Conservation (phyloP, 2,329 filamentous ascomycete genomes). For the Fusarium sublunatum region DNA sequence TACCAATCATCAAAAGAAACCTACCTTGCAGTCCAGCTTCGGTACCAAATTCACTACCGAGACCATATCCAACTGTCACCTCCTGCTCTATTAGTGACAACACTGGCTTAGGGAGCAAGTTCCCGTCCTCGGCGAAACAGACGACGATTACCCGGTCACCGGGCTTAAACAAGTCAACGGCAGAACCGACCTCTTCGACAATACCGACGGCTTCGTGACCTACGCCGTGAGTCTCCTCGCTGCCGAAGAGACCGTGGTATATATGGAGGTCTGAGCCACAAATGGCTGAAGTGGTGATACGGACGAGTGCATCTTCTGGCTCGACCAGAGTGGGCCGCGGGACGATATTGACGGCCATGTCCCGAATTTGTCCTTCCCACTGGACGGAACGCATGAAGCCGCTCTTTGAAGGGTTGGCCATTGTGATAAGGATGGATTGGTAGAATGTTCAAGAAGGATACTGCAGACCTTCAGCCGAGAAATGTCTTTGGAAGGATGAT, state of each 20-base stretch:
- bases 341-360: conserved; percentile 24
- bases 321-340: conserved; percentile 3
- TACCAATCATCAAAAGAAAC: rapidly evolving
- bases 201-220: conserved; percentile 12
- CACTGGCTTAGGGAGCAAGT: conserved; percentile 3
- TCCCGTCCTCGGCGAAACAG: conserved; percentile 5
- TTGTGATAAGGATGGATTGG: not conserved
- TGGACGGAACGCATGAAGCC: conserved; percentile 22
- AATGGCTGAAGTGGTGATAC: conserved; percentile 16
- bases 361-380: conserved; percentile 19
- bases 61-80: not conserved
- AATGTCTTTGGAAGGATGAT: too few relatives aligned
- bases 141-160: conserved; percentile 11
- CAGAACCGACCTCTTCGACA: conserved; percentile 13
- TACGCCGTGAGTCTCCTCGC: not conserved
- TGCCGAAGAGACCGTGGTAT: conserved; percentile 3
- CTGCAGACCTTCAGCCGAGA: too few relatives aligned
- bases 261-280: conserved; percentile 17
- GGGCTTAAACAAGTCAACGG: conserved; percentile 14
- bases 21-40: conserved; percentile 8
- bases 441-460: too few relatives aligned
- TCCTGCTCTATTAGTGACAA: not conserved
- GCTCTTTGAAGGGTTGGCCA: not conserved
- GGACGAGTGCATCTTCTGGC: conserved; percentile 18
- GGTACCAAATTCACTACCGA: not conserved